Evolutionary conservation across 2,329 filamentous ascomycete species (phyloP).

Genomic region (Parasarocladium wereldwijsianum): DNA sequence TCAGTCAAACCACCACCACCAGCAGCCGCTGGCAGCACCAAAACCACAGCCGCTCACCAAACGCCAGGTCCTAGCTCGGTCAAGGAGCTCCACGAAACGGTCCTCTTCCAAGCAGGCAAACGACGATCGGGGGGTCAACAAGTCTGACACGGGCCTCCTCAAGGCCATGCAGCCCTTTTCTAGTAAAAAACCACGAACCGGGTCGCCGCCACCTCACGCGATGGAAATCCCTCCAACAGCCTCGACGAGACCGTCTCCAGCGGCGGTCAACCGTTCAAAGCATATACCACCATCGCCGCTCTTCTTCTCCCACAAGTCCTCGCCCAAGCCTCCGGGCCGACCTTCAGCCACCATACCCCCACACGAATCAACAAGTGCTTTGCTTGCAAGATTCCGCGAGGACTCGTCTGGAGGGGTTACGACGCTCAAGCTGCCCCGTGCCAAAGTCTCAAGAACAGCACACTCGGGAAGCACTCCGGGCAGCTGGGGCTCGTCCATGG

Average conservation of each 20-base stretch:
- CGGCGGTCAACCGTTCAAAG: constrained; percentile 7
- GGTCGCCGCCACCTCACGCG: constrained; percentile 27
- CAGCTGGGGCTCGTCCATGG: constrained; percentile 38
- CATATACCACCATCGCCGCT: constrained; percentile 30
- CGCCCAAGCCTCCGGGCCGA: constrained; percentile 18
- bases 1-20: neutral
- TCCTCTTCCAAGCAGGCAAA: constrained; percentile 5
- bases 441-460: constrained; percentile 32
- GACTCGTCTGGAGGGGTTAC: constrained; percentile 29
- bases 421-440: constrained; percentile 39
- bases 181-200: constrained; percentile 32
- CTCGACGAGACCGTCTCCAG: constrained; percentile 9
- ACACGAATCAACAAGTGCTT: constrained; percentile 27
- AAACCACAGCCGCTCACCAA: neutral
- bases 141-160: too few relatives aligned
- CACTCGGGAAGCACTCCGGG: constrained; percentile 35
- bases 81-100: constrained; percentile 5
- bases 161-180: constrained; percentile 19
- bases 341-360: constrained; percentile 23
- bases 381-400: constrained; percentile 31
- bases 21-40: too few relatives aligned
- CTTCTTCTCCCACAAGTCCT: constrained; percentile 33
- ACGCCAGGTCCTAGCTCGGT: neutral
- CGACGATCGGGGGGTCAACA: neutral
- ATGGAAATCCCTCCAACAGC: constrained; percentile 25